Base-by-base conservation (phyloP, 495 filamentous ascomycete species). In the Pseudevernia furfuracea region DNA sequence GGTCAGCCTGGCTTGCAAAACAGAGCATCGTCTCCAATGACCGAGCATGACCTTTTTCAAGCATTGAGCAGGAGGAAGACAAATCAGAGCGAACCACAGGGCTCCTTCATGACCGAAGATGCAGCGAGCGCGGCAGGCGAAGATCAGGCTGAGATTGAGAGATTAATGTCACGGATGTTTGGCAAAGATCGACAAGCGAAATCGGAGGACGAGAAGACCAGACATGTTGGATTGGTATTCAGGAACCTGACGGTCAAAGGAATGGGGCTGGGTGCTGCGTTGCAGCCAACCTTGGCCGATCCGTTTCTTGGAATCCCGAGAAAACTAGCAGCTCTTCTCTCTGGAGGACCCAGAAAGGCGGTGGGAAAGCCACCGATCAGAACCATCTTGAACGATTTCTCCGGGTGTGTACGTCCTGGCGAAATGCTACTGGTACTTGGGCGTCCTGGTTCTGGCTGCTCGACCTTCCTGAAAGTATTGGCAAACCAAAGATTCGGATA, bases 351-450 rank as follows among this genome's bases (percentile, higher is more conserved):
- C 25, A 75, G 74, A 3, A 59, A 70, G 60, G 76, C 76, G 25
- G 64, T 61, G 19, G 69, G 68, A n/a, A 83, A 82, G 53, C 75
- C 80, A 9, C 77, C 82, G 3, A 73, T 87, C 17, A 72, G 70
- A 39, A 75, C 73, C 6, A 82, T 84, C 23, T 46, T 84, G 37
- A 74, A 79, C n/a, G 74, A 78, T 30, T 87, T 84, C 69, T 73
- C 75, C 9, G 86, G 85, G 39, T 77, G 85, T 59, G 76, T 82
- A 39, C 86, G 86, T 66, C 86, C 89, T 1, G 92, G 92, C 21
- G 92, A 97, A 74, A 96, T 96, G 92, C 80, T 95, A 2, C 77
- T 97, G 25, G 92, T 97, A 14, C 80, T 97, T 25, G 92, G 92
- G 15, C 83, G 89, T 60, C 92, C 92, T 0, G 92, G 92, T 1